Percentiles rank a stretch among this genome's conserved stretches.
phyloP scores from a whole-genome alignment of 495 filamentous ascomycete species.

The Pyrenopolyporus hunteri region DNA sequence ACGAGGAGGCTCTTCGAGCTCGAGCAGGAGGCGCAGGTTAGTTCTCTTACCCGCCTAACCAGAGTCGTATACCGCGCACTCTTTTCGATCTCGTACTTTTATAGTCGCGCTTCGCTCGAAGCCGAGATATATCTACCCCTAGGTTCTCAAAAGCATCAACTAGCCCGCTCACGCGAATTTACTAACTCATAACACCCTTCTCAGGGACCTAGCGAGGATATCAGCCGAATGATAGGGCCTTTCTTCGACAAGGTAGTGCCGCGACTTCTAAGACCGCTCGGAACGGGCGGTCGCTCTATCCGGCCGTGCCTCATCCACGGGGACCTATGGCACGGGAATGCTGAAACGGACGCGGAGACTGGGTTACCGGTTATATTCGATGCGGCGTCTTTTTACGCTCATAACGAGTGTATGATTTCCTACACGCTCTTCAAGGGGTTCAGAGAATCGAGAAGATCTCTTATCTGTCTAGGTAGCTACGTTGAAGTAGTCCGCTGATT shows the following conservation, averaged over 20 bases:
- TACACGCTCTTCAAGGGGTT: constrained; percentile 13
- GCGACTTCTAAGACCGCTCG: constrained; percentile 47
- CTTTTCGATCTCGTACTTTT: too few species aligned
- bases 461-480: neutral
- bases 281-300: constrained; percentile 48
- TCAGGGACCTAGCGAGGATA: constrained; percentile 25
- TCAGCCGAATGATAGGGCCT: constrained; percentile 10
- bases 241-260: constrained; percentile 50
- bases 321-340: constrained; percentile 57
- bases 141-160: too few species aligned
- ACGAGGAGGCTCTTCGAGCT: constrained; percentile 20
- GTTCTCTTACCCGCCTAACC: neutral
- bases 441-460: too few species aligned
- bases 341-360: constrained; percentile 42
- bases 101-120: too few species aligned
- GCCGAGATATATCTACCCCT: too few species aligned
- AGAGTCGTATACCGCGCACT: too few species aligned
- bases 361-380: constrained; percentile 52
- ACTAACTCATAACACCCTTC: neutral
- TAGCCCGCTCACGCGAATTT: too few species aligned
- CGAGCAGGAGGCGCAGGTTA: constrained; percentile 16
- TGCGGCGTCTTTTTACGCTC: constrained; percentile 52
- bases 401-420: constrained; percentile 54
- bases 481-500: neutral
- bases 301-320: constrained; percentile 55